Percentiles rank a stretch among this genome's conserved stretches.
phyloP scores from a whole-genome alignment of 345 rosid genomes.

The Luvunga scandens region DNA sequence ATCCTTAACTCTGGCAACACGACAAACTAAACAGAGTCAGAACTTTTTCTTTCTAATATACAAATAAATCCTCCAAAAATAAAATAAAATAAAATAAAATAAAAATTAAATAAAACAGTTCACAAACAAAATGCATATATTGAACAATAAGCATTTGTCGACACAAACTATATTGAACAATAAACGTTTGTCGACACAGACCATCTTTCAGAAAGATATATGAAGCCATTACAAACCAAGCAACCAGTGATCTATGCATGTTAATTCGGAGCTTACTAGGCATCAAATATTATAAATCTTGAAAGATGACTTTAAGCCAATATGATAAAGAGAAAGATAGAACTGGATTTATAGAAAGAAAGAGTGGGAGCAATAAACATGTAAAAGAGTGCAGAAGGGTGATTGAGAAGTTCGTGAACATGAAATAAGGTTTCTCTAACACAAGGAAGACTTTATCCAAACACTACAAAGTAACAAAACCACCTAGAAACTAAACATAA shows the following conservation, averaged over 20 bases:
- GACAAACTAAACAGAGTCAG: background rate
- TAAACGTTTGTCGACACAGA: background rate
- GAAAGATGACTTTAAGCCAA: background rate
- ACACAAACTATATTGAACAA: background rate
- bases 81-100: no score
- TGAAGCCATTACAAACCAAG: background rate
- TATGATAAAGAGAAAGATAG: background rate
- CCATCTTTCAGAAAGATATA: background rate
- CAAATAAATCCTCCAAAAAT: background rate
- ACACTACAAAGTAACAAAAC: background rate
- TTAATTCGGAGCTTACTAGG: background rate
- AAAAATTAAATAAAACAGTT: background rate
- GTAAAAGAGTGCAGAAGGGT: background rate
- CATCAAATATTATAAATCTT: background rate
- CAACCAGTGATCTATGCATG: no score
- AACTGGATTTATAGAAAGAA: background rate
- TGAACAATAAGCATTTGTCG: background rate
- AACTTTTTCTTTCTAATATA: background rate
- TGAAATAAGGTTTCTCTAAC: background rate
- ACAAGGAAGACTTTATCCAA: background rate
- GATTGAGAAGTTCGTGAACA: background rate
- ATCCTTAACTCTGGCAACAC: background rate
- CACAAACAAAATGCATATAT: background rate
- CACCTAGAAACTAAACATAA: background rate
- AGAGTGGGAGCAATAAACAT: background rate